Evolutionary conservation across 1,284 basidiomycete genomes (phyloP), one percentile per base, ranked within the genome.

Genomic region (Papiliotrema flavescens): DNA sequence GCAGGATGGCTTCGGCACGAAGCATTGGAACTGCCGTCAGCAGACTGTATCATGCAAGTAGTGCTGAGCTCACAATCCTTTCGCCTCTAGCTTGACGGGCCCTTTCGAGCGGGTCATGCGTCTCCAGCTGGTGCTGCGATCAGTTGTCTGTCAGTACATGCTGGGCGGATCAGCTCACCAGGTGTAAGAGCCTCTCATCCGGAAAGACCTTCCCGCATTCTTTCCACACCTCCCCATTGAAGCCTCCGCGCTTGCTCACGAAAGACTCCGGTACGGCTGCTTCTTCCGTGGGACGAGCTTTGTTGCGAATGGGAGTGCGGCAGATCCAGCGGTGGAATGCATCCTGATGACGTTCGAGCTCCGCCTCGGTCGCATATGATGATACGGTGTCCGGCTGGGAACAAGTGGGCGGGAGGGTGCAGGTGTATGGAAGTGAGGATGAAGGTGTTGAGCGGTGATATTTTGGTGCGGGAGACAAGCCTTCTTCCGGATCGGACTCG

Each of bases 301-400:
- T 52, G 49, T 72, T 66, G 20, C 62, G 56, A 28, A 71, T 57
- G 1, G 68, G 67, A 3, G 65, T 59, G 2, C 56, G 84, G 69
- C 91, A 94, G 1, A 91, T 85, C 76, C 88, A 86, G 0, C 87
- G 85, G 72, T 95, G 91, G 68, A 86, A 88, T 22, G 79, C 85
- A 1, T 84, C 84, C 72, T 93, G 90, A 76, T 94, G 90, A 24
- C 82, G 76, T 64, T 91, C 88, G 6, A 92, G 80, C 53, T 88
- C 87, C 20, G 79, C 80, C 36, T 82, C 80, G 57, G 81, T 82
- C 1, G 80, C 77, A 49, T 91, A 81, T 1, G 79, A 71, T 1
- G 86, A 86, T 0, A 87, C 82, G 32, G 72, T 76, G 43, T 77
- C 76, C 17, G 82, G 81, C 26, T 82, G 85, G 52, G 84, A 82